Conservation (phyloP, 2,329 filamentous ascomycete species). For the Nemania diffusa region DNA sequence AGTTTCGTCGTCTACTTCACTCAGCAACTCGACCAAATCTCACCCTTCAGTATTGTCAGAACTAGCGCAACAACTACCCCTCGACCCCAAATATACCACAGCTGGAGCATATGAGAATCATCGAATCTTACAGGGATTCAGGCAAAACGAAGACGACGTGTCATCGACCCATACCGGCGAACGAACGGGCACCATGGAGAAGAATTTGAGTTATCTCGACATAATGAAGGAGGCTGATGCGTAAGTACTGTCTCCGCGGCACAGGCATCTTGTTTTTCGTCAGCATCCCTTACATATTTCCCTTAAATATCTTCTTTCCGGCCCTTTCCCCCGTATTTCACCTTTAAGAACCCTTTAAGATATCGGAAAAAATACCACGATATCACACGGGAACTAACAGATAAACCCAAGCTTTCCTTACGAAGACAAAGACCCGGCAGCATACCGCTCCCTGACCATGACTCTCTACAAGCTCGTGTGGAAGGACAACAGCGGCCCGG, state of each 20-base stretch:
- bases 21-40: not conserved
- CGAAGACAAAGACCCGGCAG: conserved; percentile 66
- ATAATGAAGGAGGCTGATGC: conserved; percentile 64
- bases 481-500: conserved; percentile 58
- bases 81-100: not conserved
- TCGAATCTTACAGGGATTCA: conserved; percentile 2
- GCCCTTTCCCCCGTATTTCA: not conserved
- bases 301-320: too few species aligned
- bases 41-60: not conserved
- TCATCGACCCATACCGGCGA: not conserved
- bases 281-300: not conserved
- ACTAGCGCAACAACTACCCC: not conserved
- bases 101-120: conserved; percentile 2
- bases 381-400: conserved; percentile 9
- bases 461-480: conserved; percentile 74
- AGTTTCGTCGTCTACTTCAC: not conserved
- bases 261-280: not conserved
- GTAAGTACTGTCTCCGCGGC: conserved; percentile 50
- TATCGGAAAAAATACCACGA: too few species aligned
- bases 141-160: not conserved
- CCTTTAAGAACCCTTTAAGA: too few species aligned
- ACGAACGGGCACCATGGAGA: conserved; percentile 25
- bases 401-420: conserved; percentile 77
- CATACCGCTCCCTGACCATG: conserved; percentile 66
- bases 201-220: conserved; percentile 58